A percentile compares a stretch with the other conserved stretches of the same genome.
Conservation (phyloP, 2,329 filamentous ascomycete species). For the Immersiporthe knoxdaviesiana region DNA sequence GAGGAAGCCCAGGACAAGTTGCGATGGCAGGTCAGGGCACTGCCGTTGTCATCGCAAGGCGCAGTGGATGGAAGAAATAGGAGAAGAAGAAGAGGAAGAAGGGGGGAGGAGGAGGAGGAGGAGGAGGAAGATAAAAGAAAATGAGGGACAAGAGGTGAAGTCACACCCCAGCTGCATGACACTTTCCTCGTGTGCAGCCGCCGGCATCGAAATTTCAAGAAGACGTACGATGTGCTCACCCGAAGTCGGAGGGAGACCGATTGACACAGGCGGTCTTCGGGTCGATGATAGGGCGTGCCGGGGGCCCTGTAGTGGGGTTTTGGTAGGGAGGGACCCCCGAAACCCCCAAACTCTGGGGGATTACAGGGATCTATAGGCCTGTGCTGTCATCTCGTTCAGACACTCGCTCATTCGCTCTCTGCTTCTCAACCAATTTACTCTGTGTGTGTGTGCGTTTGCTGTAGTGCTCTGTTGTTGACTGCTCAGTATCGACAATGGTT, state of each 20-base stretch:
- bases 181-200: not conserved
- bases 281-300: not conserved
- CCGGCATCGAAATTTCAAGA: not conserved
- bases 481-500: too few species aligned
- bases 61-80: too few species aligned
- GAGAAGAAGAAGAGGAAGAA: too few species aligned
- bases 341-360: not conserved
- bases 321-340: too few species aligned
- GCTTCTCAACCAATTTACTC: not conserved
- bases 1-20: not conserved
- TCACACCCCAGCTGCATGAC: not conserved
- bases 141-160: not conserved
- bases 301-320: not conserved
- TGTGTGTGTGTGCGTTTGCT: not conserved
- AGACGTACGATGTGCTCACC: not conserved
- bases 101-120: too few species aligned
- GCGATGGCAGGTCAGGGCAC: slow-evolving; percentile 2
- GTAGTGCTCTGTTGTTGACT: too few species aligned
- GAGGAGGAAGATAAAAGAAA: not conserved
- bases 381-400: not conserved
- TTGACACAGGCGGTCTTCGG: not conserved
- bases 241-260: slow-evolving; percentile 8
- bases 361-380: not conserved
- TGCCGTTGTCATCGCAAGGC: not conserved
- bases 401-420: not conserved